Evolutionary conservation across 2,329 filamentous ascomycete genomes (phyloP).

Genomic region (Ophiostoma sp.): DNA sequence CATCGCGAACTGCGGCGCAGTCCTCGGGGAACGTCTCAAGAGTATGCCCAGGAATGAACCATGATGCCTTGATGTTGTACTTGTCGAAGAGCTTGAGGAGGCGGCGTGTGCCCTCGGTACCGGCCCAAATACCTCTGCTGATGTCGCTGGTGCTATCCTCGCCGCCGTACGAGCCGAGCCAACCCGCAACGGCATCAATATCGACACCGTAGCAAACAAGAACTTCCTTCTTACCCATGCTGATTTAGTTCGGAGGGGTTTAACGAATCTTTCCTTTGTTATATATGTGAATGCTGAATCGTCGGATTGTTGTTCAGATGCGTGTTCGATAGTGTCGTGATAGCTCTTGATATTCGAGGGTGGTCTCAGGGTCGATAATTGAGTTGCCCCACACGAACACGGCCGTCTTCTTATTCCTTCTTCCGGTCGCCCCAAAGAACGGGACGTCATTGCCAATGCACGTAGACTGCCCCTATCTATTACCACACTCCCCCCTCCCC

Average conservation of each 20-base stretch:
- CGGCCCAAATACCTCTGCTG: constrained; percentile 62
- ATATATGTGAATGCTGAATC: too few species aligned
- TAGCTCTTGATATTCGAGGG: neutral
- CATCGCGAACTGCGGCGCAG: constrained; percentile 42
- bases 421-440: neutral
- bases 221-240: constrained; percentile 26
- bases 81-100: constrained; percentile 67
- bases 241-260: neutral
- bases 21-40: constrained; percentile 47
- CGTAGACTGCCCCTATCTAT: neutral
- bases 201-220: constrained; percentile 59
- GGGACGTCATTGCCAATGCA: neutral
- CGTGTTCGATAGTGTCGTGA: neutral
- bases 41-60: constrained; percentile 48
- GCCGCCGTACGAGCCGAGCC: constrained; percentile 70
- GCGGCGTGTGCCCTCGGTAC: constrained; percentile 59
- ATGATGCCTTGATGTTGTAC: constrained; percentile 62
- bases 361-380: neutral
- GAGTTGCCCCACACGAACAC: neutral
- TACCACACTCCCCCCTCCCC: neutral
- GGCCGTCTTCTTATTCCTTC: neutral
- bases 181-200: constrained; percentile 70
- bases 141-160: constrained; percentile 69
- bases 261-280: too few species aligned
- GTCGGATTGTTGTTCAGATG: too few species aligned